Base-by-base conservation (phyloP, 2,329 filamentous ascomycete genomes). In the Tolypocladium inflatum region DNA sequence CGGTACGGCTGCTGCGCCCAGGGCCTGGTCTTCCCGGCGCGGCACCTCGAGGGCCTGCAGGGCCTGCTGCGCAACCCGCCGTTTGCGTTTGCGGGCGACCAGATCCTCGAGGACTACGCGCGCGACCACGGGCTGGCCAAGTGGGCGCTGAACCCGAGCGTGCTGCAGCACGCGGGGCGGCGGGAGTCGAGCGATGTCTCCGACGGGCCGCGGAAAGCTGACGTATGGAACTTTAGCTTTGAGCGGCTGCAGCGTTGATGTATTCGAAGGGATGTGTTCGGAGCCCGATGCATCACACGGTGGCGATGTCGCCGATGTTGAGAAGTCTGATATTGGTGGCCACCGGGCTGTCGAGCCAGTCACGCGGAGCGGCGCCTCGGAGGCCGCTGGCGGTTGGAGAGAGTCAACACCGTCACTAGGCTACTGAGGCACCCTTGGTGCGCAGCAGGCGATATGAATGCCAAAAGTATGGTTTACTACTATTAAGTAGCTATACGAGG, bases 1-100 rank as follows among this genome's bases (percentile, higher is more conserved):
- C n/a, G n/a, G n/a, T 74, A 73, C 48, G 73, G 73, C 0, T 75
- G 73, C 59, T 74, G 73, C 57, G 68, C 72, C 0, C 73, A 75
- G 57, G 73, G 73, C 0, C 61, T 74, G 2, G 66, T 74, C 3
- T 72, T 72, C 42, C 70, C 73, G 4, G 58, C 61, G 8, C 65
- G 65, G 2, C 68, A 74, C 19, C 58, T 74, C 3, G 60, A 63
- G 6, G 62, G 56, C 2, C 56, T 74, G 2, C 64, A 67, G 37
- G 56, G 57, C 15, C 55, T 71, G 30, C 60, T 72, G 6, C 61
- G 66, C 8, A 61, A 66, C 15, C 70, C 70, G 9, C 70, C 71
- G 2, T 73, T 60, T n/a, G 60, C 65, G 26, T 71, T 70, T 41
- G 64, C 71, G 0, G 72, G 70, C 2, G 72, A 74, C 54, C 68